These are phyloP conservation scores for Trypanosoma rangeli DNA, from an alignment of 208 protist genomes.

Conservation along the genomic window DNA sequence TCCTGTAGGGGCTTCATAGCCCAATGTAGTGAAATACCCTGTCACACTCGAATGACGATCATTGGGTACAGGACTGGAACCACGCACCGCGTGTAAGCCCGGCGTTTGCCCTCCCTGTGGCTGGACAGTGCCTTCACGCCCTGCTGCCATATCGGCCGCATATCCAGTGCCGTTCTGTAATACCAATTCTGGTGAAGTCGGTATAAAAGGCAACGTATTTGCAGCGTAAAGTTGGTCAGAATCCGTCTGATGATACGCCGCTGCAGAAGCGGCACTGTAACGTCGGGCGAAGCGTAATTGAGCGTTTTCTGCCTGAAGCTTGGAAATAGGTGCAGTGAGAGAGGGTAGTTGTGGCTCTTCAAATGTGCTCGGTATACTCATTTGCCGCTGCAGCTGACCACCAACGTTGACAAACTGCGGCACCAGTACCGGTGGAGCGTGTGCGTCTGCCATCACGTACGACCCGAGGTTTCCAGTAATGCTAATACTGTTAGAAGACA, in stretches of 20 bases:
- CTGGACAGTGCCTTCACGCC: not conserved
- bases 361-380: slow-evolving; percentile 23
- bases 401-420: slow-evolving; percentile 83
- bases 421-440: not conserved
- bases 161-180: not conserved
- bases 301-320: slow-evolving; percentile 38
- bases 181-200: not conserved
- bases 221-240: not conserved
- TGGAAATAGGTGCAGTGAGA: slow-evolving; percentile 26
- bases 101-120: not conserved
- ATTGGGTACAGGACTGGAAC: not conserved
- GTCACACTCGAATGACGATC: slow-evolving; percentile 22
- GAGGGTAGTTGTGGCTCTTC: slow-evolving; percentile 23
- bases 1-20: slow-evolving; percentile 9
- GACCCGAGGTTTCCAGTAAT: not conserved
- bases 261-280: slow-evolving; percentile 62
- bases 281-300: slow-evolving; percentile 71
- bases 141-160: not conserved
- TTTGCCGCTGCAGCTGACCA: slow-evolving; percentile 71
- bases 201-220: not conserved
- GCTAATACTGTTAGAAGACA: slow-evolving; percentile 5
- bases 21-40: slow-evolving; percentile 20
- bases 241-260: slow-evolving; percentile 21
- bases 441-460: not conserved
- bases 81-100: not conserved